These are phyloP conservation scores for Elongisporangium undulatum DNA, from an alignment of 352 stramenopile species.

Conservation along the genomic window DNA sequence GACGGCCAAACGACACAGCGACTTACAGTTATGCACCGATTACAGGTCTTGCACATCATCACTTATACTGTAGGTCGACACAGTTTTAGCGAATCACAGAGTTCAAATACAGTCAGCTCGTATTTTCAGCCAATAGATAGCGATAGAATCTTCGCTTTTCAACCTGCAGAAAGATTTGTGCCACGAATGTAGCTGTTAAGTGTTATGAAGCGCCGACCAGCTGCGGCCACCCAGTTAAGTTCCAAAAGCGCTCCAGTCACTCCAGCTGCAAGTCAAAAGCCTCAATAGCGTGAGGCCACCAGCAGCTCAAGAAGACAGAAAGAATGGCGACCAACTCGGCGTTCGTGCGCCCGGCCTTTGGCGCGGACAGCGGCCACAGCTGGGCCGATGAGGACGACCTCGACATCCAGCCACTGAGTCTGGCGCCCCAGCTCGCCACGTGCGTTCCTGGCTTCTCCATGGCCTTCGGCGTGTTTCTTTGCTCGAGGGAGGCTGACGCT, in stretches of 20 bases:
- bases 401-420: constrained; percentile 44
- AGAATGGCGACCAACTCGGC: constrained; percentile 56
- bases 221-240: not conserved
- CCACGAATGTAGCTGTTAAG: constrained; percentile 6
- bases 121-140: not conserved
- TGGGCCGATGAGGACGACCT: constrained; percentile 82
- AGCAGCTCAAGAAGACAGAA: constrained; percentile 6
- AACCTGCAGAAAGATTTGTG: too few relatives aligned
- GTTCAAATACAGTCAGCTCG: too few relatives aligned
- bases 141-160: not conserved
- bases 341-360: constrained; percentile 22
- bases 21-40: not conserved
- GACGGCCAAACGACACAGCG: not conserved
- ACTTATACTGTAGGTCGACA: too few relatives aligned
- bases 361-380: constrained; percentile 29
- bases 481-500: constrained; percentile 8
- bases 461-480: not conserved
- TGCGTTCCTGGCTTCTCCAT: constrained; percentile 14
- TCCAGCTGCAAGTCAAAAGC: not conserved
- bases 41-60: not conserved
- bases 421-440: constrained; percentile 35
- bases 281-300: constrained; percentile 2
- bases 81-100: not conserved
- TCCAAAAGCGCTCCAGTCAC: not conserved
- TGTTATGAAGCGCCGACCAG: constrained; percentile 4